Conservation (phyloP, 371 early-diverging fungal species). For the Rhizopus delemar region DNA sequence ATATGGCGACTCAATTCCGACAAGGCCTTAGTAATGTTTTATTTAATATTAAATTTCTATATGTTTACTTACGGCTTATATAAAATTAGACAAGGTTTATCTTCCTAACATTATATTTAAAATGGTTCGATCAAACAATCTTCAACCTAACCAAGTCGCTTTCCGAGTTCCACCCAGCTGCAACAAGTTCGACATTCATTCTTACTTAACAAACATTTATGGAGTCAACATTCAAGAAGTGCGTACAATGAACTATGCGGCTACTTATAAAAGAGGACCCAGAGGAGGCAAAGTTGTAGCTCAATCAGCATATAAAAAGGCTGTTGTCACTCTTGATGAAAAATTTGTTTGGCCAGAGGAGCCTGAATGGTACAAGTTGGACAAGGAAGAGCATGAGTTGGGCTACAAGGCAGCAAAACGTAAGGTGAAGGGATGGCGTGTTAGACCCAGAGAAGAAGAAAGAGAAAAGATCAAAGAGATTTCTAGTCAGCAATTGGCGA, state of each 20-base stretch:
- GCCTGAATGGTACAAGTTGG: constrained; percentile 53
- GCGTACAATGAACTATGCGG: constrained; percentile 85
- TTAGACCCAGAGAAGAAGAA: constrained; percentile 49
- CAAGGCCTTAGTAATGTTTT: constrained; percentile 48
- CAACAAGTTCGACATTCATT: constrained; percentile 93
- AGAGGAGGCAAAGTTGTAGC: constrained; percentile 49
- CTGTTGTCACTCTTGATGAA: constrained; percentile 87
- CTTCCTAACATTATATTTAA: constrained; percentile 89
- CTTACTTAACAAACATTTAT: constrained; percentile 87
- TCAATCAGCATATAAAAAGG: constrained; percentile 80
- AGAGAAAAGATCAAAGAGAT: constrained; percentile 34
- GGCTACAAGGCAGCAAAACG: constrained; percentile 57
- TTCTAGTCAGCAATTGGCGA: constrained; percentile 20
- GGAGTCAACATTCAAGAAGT: constrained; percentile 82
- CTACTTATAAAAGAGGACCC: constrained; percentile 53
- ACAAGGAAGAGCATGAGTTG: constrained; percentile 54
- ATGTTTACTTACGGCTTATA: background rate
- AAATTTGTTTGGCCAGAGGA: constrained; percentile 76
- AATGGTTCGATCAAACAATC: constrained; percentile 79
- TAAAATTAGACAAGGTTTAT: constrained; percentile 67
- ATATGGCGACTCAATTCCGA: constrained; percentile 41
- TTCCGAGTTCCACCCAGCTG: constrained; percentile 90
- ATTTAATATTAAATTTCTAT: background rate
- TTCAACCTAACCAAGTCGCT: constrained; percentile 88
- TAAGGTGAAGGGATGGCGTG: constrained; percentile 79